These are phyloP conservation scores for Chlorella ohadii DNA, from an alignment of 139 green algal species.

Conservation along the genomic window DNA sequence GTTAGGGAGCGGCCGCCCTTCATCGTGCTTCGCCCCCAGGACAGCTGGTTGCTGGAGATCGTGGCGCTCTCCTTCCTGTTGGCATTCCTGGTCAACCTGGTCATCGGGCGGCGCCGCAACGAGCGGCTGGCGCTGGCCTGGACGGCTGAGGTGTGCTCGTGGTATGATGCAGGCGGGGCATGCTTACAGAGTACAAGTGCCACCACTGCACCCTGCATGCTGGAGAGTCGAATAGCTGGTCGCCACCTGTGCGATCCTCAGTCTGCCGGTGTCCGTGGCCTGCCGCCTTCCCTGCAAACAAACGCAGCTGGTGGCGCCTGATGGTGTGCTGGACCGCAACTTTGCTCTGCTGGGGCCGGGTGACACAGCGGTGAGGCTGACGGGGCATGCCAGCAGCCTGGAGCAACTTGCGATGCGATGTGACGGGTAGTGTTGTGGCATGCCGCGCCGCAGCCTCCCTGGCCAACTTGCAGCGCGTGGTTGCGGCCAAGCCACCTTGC, in stretches of 20 bases:
- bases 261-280: no score
- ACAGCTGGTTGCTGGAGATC: constrained; percentile 32
- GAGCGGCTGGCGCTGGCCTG: constrained; percentile 33
- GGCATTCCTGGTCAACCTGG: constrained; percentile 27
- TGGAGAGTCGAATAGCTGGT: no score
- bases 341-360: constrained; percentile 33
- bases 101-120: constrained; percentile 33
- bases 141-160: constrained; percentile 1
- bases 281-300: no score
- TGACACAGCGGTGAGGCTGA: constrained; percentile 12
- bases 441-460: no score
- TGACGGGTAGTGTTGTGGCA: no score
- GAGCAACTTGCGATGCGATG: background rate
- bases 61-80: background rate
- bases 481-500: no score
- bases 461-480: no score
- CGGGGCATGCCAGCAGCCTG: no score
- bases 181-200: no score
- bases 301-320: constrained; percentile 10
- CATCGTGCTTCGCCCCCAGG: constrained; percentile 17
- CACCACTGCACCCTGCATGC: no score
- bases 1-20: background rate
- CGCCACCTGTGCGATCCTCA: no score
- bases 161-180: no score
- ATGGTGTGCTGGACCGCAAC: constrained; percentile 34